Conservation (phyloP, 305 asterid genomes). For the Fraxinus greggii region DNA sequence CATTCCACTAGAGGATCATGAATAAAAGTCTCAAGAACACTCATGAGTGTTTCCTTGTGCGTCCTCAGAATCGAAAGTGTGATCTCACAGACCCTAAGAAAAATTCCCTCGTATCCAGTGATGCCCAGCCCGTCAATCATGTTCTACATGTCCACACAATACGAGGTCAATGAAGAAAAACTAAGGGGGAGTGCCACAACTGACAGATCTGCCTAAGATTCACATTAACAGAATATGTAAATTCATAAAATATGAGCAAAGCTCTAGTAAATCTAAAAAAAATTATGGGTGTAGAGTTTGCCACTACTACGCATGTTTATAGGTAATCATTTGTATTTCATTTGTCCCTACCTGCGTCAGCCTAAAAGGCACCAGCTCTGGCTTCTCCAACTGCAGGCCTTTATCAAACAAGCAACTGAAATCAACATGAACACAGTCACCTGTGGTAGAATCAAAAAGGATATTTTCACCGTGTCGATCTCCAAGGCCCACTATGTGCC, state of each 20-base stretch:
- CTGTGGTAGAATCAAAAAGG: slow-evolving; percentile 95
- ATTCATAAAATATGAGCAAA: not conserved
- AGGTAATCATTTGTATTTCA: not conserved
- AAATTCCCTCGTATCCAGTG: slow-evolving; percentile 94
- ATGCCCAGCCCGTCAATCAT: slow-evolving; percentile 98
- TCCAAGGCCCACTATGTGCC: slow-evolving; percentile 99
- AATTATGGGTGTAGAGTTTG: slow-evolving; percentile 16
- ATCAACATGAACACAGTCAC: slow-evolving; percentile 98
- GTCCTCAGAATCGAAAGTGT: slow-evolving; percentile 78
- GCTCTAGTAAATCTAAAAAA: not conserved
- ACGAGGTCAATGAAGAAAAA: not conserved
- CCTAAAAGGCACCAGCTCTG: slow-evolving; percentile 97
- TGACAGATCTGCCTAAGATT: slow-evolving; percentile 18
- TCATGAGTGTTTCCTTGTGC: slow-evolving; percentile 94
- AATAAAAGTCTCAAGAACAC: slow-evolving; percentile 88
- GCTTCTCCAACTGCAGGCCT: slow-evolving; percentile 94
- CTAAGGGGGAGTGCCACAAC: not conserved
- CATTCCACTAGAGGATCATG: slow-evolving; percentile 99
- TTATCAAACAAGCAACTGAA: slow-evolving; percentile 98
- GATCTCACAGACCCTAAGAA: slow-evolving; percentile 84
- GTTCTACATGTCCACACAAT: slow-evolving; percentile 51
- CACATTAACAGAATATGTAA: not conserved
- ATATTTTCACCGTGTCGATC: slow-evolving; percentile 99
- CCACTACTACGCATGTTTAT: not conserved
- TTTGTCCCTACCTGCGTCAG: slow-evolving; percentile 76